phyloP scores from a whole-genome alignment of 177 flowering plant species.

The Telopea speciosissima region DNA sequence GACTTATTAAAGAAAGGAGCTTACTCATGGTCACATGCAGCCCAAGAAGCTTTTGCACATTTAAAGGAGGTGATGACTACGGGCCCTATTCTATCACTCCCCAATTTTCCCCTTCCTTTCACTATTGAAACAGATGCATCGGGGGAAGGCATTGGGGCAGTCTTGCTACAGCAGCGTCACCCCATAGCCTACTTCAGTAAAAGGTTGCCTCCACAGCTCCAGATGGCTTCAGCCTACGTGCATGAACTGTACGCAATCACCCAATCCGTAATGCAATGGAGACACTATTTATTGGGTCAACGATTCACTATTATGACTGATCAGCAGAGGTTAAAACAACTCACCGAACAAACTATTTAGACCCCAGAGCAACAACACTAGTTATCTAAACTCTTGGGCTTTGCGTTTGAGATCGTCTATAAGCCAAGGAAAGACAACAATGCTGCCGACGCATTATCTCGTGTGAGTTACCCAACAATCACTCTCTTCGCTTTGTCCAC shows the following conservation, averaged over 20 bases:
- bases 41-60: too few species aligned
- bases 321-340: background rate
- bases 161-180: background rate
- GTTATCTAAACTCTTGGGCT: conserved; percentile 4
- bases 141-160: background rate
- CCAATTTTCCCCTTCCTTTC: background rate
- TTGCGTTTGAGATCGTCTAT: too few species aligned
- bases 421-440: too few species aligned
- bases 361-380: background rate
- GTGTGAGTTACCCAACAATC: too few species aligned
- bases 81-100: background rate
- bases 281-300: background rate
- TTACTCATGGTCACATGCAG: background rate
- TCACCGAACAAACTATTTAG: background rate
- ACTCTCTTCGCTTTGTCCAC: too few species aligned
- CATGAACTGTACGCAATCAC: background rate
- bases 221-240: background rate
- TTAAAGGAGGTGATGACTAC: too few species aligned
- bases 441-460: too few species aligned
- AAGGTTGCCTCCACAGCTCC: background rate
- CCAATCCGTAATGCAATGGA: background rate
- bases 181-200: conserved; percentile 7
- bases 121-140: background rate
- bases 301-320: background rate
- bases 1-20: background rate